Evolutionary conservation across 1,139 yeast species (phyloP).

Genomic region (Hansenula sp.): DNA sequence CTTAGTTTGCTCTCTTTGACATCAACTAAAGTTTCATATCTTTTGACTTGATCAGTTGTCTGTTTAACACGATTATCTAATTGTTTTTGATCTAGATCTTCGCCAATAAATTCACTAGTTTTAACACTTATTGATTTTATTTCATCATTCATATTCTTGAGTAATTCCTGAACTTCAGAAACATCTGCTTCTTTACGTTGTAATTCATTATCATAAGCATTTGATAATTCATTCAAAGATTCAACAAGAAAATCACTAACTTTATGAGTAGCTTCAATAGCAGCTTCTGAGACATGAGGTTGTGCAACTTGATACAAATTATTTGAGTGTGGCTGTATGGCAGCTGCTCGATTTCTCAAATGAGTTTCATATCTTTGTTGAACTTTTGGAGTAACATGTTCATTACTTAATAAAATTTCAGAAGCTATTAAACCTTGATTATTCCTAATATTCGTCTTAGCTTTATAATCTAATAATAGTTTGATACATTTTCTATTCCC

Average conservation of each 20-base stretch:
- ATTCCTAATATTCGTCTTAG: slow-evolving; percentile 68
- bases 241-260: slow-evolving; percentile 40
- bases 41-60: slow-evolving; percentile 21
- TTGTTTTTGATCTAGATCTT: slow-evolving; percentile 15
- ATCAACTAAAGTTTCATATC: slow-evolving; percentile 23
- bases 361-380: slow-evolving; percentile 21
- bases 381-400: slow-evolving; percentile 23
- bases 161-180: slow-evolving; percentile 38
- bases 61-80: slow-evolving; percentile 13
- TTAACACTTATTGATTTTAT: slow-evolving; percentile 28
- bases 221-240: slow-evolving; percentile 49
- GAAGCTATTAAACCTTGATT: slow-evolving; percentile 71
- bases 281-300: slow-evolving; percentile 43
- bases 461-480: slow-evolving; percentile 68
- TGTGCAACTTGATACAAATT: slow-evolving; percentile 12
- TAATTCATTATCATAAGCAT: slow-evolving; percentile 49
- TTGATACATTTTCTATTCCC: slow-evolving; percentile 74
- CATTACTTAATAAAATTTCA: slow-evolving; percentile 45
- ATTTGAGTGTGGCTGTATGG: not conserved
- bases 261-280: slow-evolving; percentile 44
- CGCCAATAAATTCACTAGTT: slow-evolving; percentile 27
- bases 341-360: slow-evolving; percentile 11
- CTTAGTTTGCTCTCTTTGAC: slow-evolving; percentile 28
- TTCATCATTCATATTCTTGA: slow-evolving; percentile 38
- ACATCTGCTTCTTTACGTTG: slow-evolving; percentile 46